Evolutionary conservation across 306 rosid species (phyloP).

Genomic region (Dalbergia oliveri): DNA sequence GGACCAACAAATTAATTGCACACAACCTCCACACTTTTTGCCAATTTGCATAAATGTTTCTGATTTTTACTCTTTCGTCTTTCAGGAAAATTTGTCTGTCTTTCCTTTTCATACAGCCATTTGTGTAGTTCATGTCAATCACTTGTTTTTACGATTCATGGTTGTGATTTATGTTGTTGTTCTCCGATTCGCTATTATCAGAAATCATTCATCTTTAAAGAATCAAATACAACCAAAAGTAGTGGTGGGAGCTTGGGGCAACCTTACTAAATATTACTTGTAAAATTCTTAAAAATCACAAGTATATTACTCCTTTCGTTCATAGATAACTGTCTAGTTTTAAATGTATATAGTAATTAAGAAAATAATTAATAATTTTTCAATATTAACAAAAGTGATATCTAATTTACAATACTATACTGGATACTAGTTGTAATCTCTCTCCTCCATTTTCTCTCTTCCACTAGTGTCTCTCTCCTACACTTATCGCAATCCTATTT

Average conservation of each 20-base stretch:
- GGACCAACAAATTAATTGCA: constrained; percentile 12
- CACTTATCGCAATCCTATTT: no score
- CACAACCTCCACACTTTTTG: constrained; percentile 1
- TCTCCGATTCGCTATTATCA: neutral
- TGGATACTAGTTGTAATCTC: no score
- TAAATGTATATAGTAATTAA: no score
- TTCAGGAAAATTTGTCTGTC: neutral
- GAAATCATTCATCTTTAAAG: neutral
- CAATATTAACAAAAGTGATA: no score
- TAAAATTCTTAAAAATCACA: neutral
- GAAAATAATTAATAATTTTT: no score
- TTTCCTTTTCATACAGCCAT: constrained; percentile 30
- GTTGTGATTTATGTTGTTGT: constrained; percentile 5
- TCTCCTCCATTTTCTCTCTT: no score
- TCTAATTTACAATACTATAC: no score
- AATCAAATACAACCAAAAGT: neutral
- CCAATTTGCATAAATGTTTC: constrained; percentile 6
- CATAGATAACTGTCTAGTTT: no score
- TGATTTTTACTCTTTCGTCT: neutral
- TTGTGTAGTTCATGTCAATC: constrained; percentile 30
- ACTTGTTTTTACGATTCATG: constrained; percentile 23
- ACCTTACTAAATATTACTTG: neutral
- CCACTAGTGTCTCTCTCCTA: no score
- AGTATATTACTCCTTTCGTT: no score
- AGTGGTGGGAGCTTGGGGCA: neutral